phyloP scores from a whole-genome alignment of 1,284 basidiomycete genomes.

The Trichosporon asahii region DNA sequence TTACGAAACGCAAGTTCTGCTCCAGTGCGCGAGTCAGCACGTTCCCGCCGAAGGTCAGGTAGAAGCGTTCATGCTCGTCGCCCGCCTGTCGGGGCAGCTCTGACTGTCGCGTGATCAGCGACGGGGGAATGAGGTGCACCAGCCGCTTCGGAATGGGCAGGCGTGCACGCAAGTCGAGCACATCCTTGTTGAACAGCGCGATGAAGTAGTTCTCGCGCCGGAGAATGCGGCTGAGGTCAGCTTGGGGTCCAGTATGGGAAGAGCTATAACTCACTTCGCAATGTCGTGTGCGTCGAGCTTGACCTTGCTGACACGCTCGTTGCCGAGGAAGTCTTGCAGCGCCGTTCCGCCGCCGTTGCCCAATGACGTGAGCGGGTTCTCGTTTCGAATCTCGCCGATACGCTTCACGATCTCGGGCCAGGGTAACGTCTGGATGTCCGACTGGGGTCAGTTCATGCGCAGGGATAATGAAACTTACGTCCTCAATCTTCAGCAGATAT shows the following conservation, averaged over 20 bases:
- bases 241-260: not conserved
- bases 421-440: constrained; percentile 93
- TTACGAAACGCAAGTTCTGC: constrained; percentile 92
- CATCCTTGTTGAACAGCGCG: constrained; percentile 93
- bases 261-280: constrained; percentile 53
- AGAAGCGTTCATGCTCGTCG: constrained; percentile 27
- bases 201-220: constrained; percentile 98
- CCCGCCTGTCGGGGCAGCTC: constrained; percentile 28
- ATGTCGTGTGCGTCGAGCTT: constrained; percentile 88
- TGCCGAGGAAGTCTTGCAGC: constrained; percentile 38
- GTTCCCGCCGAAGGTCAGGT: constrained; percentile 47
- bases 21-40: constrained; percentile 80
- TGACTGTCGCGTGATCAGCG: constrained; percentile 30
- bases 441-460: constrained; percentile 58
- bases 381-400: constrained; percentile 80
- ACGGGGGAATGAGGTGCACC: constrained; percentile 34
- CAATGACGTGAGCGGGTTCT: constrained; percentile 81
- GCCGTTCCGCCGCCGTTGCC: constrained; percentile 54
- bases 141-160: constrained; percentile 63
- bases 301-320: constrained; percentile 45
- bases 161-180: constrained; percentile 74
- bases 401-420: constrained; percentile 93
- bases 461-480: constrained; percentile 51
- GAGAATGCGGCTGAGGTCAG: constrained; percentile 67
- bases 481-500: constrained; percentile 58